Conservation (phyloP, 2,329 filamentous ascomycete genomes). For the Hirsutella rhossiliensis region DNA sequence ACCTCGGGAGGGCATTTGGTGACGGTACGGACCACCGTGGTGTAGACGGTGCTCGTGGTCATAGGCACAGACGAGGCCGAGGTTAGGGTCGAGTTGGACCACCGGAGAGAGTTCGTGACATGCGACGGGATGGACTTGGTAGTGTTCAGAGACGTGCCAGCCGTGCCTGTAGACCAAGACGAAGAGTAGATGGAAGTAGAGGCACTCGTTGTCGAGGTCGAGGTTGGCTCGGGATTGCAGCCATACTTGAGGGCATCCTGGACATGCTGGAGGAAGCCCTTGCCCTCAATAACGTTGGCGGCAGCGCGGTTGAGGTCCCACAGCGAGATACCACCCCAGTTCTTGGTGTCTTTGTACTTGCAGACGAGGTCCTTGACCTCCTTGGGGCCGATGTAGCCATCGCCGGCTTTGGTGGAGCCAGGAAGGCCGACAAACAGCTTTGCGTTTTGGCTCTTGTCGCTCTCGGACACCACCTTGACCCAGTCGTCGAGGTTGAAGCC, state of each 20-base stretch:
- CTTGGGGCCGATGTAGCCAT: slow-evolving; percentile 22
- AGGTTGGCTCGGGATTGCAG: slow-evolving; percentile 11
- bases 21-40: slow-evolving; percentile 31
- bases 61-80: slow-evolving; percentile 11
- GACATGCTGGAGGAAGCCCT: slow-evolving; percentile 24
- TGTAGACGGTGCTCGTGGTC: slow-evolving; percentile 26
- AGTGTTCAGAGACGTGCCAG: neutral
- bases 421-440: slow-evolving; percentile 35
- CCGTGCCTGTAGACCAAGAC: neutral
- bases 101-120: neutral
- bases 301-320: slow-evolving; percentile 29
- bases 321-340: slow-evolving; percentile 33
- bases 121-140: neutral
- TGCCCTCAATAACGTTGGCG: slow-evolving; percentile 17
- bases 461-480: slow-evolving; percentile 20
- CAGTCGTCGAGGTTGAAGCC: slow-evolving; percentile 32
- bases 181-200: neutral
- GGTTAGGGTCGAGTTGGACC: slow-evolving; percentile 7
- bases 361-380: slow-evolving; percentile 26
- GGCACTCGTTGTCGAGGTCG: neutral
- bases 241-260: slow-evolving; percentile 24
- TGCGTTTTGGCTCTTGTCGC: slow-evolving; percentile 23
- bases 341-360: slow-evolving; percentile 18
- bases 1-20: slow-evolving; percentile 40
- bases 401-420: slow-evolving; percentile 15